Percentiles rank a stretch among this genome's conserved stretches.
Conservation (phyloP, 2,329 filamentous ascomycete species). For the Paecilomyces sp. region DNA sequence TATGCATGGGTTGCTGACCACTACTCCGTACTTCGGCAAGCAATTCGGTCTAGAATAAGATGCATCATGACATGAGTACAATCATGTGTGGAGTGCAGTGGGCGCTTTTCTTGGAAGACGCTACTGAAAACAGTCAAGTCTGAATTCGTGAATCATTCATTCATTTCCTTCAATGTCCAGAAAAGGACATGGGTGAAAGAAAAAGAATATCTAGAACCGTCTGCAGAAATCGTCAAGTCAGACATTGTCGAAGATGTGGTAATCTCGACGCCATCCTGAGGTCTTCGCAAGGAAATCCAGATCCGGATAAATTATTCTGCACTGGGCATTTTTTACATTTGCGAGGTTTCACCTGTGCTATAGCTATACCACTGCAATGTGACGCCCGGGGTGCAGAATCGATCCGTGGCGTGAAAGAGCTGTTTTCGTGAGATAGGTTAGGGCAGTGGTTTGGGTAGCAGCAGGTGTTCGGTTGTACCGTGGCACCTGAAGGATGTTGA, state of each 20-base stretch:
- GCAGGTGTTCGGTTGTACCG: background rate
- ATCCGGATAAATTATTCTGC: background rate
- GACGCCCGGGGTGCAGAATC: background rate
- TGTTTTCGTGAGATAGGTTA: background rate
- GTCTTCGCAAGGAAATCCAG: background rate
- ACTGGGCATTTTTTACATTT: background rate
- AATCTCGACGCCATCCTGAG: background rate
- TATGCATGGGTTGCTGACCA: background rate
- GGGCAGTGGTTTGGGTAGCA: background rate
- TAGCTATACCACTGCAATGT: background rate
- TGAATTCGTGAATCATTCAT: background rate
- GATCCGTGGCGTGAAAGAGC: background rate
- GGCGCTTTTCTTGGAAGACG: background rate
- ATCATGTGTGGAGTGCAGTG: background rate
- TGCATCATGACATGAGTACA: background rate
- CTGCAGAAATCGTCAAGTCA: background rate
- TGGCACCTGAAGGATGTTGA: background rate
- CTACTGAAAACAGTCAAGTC: background rate
- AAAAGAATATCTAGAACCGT: background rate
- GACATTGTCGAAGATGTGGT: background rate
- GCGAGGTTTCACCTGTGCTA: background rate
- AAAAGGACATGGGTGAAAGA: background rate
- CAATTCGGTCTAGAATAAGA: background rate
- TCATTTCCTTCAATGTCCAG: background rate
- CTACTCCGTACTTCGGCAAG: background rate